A percentile compares a stretch with the other conserved stretches of the same genome.
phyloP scores from a whole-genome alignment of 23 red algal species.

The Cyanidioschyzon merolae region DNA sequence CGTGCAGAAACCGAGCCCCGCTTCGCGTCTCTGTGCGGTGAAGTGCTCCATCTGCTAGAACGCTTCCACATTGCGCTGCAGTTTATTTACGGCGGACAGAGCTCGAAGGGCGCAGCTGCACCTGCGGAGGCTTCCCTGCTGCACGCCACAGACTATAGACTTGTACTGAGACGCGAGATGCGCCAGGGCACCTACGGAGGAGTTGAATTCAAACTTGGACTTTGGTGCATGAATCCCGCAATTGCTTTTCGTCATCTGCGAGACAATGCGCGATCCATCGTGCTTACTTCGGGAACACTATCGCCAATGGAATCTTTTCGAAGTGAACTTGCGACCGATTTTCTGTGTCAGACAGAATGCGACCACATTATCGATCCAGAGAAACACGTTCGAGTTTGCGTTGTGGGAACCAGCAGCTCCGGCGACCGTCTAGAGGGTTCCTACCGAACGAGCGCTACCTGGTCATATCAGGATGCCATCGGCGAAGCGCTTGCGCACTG shows the following conservation, averaged over 20 bases:
- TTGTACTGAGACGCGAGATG: constrained; percentile 16
- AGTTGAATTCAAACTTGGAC: constrained; percentile 3
- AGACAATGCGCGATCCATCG: constrained; percentile 42
- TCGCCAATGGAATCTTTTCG: constrained; percentile 62
- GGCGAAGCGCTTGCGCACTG: constrained; percentile 45
- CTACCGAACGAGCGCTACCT: constrained; percentile 30
- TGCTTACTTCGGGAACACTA: constrained; percentile 73
- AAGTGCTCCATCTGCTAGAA: background rate
- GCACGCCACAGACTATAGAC: constrained; percentile 22
- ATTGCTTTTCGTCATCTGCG: constrained; percentile 49
- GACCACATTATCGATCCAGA: constrained; percentile 53
- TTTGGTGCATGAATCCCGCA: constrained; percentile 70
- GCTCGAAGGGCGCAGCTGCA: background rate
- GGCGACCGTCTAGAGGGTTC: constrained; percentile 20
- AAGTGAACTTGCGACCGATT: constrained; percentile 44
- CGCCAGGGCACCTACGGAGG: background rate
- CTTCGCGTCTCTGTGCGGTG: background rate
- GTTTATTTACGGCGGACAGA: background rate
- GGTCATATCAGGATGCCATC: constrained; percentile 59
- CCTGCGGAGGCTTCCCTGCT: background rate
- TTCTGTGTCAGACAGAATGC: constrained; percentile 30
- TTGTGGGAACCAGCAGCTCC: constrained; percentile 25
- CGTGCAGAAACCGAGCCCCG: background rate
- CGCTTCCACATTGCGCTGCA: background rate
- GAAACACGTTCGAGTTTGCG: constrained; percentile 44